Evolutionary conservation across 2,329 filamentous ascomycete genomes (phyloP).

Genomic region (Scedosporium apiospermum): DNA sequence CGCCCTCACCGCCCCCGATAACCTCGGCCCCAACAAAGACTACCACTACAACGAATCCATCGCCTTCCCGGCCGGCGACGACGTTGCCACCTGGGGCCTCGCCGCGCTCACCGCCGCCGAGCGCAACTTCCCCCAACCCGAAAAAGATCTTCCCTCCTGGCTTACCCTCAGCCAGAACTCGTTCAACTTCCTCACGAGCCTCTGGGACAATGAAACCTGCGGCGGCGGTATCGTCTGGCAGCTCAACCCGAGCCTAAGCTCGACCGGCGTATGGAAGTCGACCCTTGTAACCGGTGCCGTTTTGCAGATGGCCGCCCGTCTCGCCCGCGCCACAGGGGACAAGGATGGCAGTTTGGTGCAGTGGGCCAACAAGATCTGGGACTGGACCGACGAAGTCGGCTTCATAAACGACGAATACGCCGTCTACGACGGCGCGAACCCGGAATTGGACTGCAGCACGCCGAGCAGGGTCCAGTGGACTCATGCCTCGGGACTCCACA

Average conservation of each 20-base stretch:
- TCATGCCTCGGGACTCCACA: slow-evolving; percentile 55
- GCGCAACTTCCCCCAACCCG: slow-evolving; percentile 54
- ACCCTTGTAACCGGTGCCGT: slow-evolving; percentile 68
- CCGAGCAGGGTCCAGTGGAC: slow-evolving; percentile 50
- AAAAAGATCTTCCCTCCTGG: slow-evolving; percentile 50
- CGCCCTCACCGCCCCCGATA: slow-evolving; percentile 45
- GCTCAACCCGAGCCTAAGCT: slow-evolving; percentile 63
- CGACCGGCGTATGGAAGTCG: slow-evolving; percentile 78
- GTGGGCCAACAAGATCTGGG: slow-evolving; percentile 58
- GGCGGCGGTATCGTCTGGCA: slow-evolving; percentile 72
- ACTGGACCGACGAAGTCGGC: slow-evolving; percentile 50
- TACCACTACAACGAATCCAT: slow-evolving; percentile 48
- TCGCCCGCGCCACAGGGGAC: slow-evolving; percentile 61
- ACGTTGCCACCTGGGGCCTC: slow-evolving; percentile 67
- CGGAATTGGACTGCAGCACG: slow-evolving; percentile 41
- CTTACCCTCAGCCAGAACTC: slow-evolving; percentile 59
- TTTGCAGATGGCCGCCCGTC: slow-evolving; percentile 69
- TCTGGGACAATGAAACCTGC: slow-evolving; percentile 63
- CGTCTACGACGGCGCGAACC: slow-evolving; percentile 55
- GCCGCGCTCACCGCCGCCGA: slow-evolving; percentile 60
- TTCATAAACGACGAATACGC: slow-evolving; percentile 46
- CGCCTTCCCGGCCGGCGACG: slow-evolving; percentile 62
- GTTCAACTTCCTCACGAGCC: slow-evolving; percentile 58
- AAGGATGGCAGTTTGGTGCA: slow-evolving; percentile 44
- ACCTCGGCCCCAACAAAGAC: slow-evolving; percentile 46